phyloP scores from a whole-genome alignment of 129 eudicot species.

The Deinandra increscens region DNA sequence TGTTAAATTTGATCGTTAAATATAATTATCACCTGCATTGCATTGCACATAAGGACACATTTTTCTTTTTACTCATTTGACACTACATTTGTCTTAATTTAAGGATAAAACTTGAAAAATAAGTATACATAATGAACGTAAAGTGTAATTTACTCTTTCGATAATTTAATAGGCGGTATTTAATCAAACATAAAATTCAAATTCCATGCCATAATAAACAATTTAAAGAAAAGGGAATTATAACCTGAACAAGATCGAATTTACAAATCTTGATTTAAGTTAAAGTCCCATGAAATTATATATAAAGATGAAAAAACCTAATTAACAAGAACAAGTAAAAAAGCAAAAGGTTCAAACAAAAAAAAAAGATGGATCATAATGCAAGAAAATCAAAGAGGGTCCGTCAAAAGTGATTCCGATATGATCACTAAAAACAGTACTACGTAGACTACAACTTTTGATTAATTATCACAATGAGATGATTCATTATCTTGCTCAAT shows the following conservation, averaged over 20 bases:
- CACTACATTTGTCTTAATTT: too few species aligned
- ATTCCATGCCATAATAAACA: too few species aligned
- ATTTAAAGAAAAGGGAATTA: constrained; percentile 1
- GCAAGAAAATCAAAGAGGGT: constrained; percentile 43
- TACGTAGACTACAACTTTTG: too few species aligned
- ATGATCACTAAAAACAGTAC: constrained; percentile 31
- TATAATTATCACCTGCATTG: too few species aligned
- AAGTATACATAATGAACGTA: too few species aligned
- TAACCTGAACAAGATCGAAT: constrained; percentile 25
- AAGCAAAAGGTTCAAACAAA: constrained; percentile 15
- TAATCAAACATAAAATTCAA: neutral
- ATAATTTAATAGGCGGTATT: neutral
- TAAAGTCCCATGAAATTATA: constrained; percentile 26
- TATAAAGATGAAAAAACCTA: constrained; percentile 22
- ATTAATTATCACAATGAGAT: constrained; percentile 40
- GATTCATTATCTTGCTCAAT: constrained; percentile 49
- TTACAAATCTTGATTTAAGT: constrained; percentile 33
- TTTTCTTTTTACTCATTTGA: too few species aligned
- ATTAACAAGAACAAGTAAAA: constrained; percentile 22
- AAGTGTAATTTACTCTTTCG: too few species aligned
- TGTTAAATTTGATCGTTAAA: too few species aligned
- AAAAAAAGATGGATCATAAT: constrained; percentile 33
- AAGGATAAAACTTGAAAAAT: too few species aligned
- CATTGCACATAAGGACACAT: too few species aligned
- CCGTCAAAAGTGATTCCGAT: constrained; percentile 40